These are phyloP conservation scores for Eimeria acervulina DNA, from an alignment of 169 alveolate genomes.

Conservation along the genomic window DNA sequence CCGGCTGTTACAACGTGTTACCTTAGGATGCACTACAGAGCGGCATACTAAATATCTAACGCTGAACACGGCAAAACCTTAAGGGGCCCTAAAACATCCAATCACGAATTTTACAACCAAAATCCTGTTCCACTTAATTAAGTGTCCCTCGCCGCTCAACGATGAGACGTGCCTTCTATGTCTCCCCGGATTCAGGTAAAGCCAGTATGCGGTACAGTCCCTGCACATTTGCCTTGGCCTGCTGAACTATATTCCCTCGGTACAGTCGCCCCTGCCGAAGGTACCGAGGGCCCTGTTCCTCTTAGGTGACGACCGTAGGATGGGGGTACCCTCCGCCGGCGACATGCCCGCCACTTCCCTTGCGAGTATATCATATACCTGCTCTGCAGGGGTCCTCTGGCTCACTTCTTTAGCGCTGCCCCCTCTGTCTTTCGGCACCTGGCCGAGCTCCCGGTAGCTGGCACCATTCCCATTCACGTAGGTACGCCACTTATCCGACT, in stretches of 20 bases:
- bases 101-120: no score
- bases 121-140: no score
- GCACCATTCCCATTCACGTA: not conserved
- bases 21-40: no score
- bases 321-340: not conserved
- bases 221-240: not conserved
- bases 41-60: no score
- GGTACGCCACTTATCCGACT: not conserved
- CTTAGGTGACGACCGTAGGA: not conserved
- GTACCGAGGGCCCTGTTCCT: not conserved
- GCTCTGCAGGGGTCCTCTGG: constrained; percentile 2
- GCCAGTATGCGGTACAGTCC: not conserved
- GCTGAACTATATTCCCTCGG: not conserved
- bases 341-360: not conserved
- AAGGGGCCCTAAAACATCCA: no score
- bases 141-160: no score
- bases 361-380: constrained; percentile 1
- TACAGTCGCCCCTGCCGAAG: not conserved
- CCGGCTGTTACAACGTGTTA: no score
- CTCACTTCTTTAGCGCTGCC: not conserved
- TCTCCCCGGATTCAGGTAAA: not conserved
- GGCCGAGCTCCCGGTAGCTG: not conserved
- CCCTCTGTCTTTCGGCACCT: not conserved
- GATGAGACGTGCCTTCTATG: no score
- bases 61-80: no score